phyloP scores from a whole-genome alignment of 192 early-diverging fungal species.

The Podila verticillata region DNA sequence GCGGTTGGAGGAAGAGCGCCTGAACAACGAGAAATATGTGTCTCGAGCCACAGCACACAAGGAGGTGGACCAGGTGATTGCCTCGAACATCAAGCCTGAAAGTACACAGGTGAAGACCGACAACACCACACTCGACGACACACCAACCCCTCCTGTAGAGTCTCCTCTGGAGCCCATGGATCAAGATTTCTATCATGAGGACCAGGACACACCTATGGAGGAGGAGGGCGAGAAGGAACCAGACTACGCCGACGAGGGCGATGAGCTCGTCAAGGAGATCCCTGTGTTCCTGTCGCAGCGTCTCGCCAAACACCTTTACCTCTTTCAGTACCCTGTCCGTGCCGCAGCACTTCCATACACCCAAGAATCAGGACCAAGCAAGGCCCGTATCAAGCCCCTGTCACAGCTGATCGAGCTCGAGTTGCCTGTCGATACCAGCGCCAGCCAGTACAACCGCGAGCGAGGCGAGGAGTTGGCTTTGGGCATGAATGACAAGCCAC shows the following conservation, averaged over 20 bases:
- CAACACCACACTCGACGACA: constrained; percentile 12
- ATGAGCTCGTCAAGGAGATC: constrained; percentile 77
- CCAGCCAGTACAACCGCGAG: constrained; percentile 79
- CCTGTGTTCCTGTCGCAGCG: constrained; percentile 82
- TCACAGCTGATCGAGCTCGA: constrained; percentile 88
- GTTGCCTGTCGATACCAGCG: constrained; percentile 78
- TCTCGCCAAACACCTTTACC: constrained; percentile 74
- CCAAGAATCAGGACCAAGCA: constrained; percentile 56
- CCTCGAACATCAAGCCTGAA: no score
- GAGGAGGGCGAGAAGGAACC: constrained; percentile 15
- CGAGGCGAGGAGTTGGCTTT: constrained; percentile 80
- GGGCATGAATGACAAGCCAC: constrained; percentile 77
- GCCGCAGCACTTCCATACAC: constrained; percentile 55
- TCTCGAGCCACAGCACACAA: constrained; percentile 1
- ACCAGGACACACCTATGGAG: constrained; percentile 13
- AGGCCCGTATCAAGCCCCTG: constrained; percentile 84
- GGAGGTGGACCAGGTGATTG: constrained; percentile 2
- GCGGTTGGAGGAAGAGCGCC: constrained; percentile 40
- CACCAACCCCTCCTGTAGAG: neutral
- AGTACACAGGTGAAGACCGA: neutral
- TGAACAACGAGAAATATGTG: constrained; percentile 13
- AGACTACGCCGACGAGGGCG: constrained; percentile 60
- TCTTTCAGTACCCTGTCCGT: constrained; percentile 88
- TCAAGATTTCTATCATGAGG: neutral
- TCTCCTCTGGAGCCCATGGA: neutral